Conservation (phyloP, 208 protist genomes). For the Leishmania lainsoni region DNA sequence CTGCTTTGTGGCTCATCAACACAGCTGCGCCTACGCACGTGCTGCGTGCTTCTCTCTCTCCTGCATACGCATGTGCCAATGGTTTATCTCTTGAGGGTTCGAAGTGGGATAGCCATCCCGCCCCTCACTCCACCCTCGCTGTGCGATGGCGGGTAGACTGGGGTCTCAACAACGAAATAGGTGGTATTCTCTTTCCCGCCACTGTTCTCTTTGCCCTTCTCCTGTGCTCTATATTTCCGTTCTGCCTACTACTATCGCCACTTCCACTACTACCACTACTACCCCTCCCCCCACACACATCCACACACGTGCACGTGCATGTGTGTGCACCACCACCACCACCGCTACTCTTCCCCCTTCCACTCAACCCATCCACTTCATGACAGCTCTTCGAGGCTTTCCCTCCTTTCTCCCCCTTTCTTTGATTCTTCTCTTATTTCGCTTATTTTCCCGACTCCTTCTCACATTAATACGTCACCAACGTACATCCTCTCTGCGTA, state of each 20-base stretch:
- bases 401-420: background rate
- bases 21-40: background rate
- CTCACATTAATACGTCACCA: background rate
- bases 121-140: background rate
- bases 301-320: background rate
- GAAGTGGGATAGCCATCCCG: background rate
- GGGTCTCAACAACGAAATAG: background rate
- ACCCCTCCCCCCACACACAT: background rate
- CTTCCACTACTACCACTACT: too few species aligned
- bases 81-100: background rate
- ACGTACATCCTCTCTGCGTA: background rate
- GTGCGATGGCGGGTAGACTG: background rate
- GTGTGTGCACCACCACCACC: background rate
- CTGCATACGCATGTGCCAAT: background rate
- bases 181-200: background rate
- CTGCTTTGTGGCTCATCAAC: background rate
- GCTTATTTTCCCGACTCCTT: background rate
- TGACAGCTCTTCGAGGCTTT: background rate
- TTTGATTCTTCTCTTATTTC: background rate
- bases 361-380: background rate
- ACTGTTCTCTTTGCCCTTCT: background rate
- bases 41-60: background rate
- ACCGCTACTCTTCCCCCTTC: background rate
- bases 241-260: background rate
- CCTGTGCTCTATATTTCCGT: background rate